These are phyloP conservation scores for Lodderomyces parapsilosis DNA, from an alignment of 1,139 yeast genomes.

Conservation along the genomic window DNA sequence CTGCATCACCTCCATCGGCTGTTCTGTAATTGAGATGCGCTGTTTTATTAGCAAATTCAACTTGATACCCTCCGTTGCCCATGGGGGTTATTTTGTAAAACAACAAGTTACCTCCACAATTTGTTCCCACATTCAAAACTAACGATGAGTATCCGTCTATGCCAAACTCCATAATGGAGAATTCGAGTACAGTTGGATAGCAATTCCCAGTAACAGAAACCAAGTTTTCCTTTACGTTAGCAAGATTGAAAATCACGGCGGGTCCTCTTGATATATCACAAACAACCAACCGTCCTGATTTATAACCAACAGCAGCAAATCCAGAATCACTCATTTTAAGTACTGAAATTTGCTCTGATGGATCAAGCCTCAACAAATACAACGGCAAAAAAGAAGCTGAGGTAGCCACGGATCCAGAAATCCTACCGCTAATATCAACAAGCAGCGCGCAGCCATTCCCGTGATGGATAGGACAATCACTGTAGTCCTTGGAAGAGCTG, in stretches of 20 bases:
- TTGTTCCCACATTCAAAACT: constrained; percentile 74
- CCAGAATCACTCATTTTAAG: constrained; percentile 74
- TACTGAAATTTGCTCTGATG: constrained; percentile 52
- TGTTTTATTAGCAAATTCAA: constrained; percentile 52
- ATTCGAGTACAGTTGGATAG: constrained; percentile 62
- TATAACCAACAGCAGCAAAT: constrained; percentile 80
- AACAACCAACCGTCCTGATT: constrained; percentile 70
- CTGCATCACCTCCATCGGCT: constrained; percentile 29
- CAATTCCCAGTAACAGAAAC: constrained; percentile 35
- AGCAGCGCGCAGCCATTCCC: constrained; percentile 36
- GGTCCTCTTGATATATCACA: constrained; percentile 83
- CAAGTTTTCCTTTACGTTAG: constrained; percentile 40
- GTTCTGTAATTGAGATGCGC: constrained; percentile 39
- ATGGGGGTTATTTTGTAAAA: constrained; percentile 70
- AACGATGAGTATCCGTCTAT: constrained; percentile 72
- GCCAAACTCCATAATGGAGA: constrained; percentile 67
- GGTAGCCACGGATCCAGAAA: constrained; percentile 32
- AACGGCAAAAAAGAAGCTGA: constrained; percentile 61
- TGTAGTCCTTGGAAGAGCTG: constrained; percentile 23
- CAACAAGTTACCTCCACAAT: constrained; percentile 66
- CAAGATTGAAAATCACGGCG: constrained; percentile 61
- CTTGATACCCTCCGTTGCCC: constrained; percentile 66
- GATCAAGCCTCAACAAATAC: constrained; percentile 38
- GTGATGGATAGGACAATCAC: constrained; percentile 32
- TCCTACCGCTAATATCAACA: constrained; percentile 29